Evolutionary conservation across 225 moss, liverwort and hornwort genomes (phyloP).

Genomic region (Physcomitrium patens): DNA sequence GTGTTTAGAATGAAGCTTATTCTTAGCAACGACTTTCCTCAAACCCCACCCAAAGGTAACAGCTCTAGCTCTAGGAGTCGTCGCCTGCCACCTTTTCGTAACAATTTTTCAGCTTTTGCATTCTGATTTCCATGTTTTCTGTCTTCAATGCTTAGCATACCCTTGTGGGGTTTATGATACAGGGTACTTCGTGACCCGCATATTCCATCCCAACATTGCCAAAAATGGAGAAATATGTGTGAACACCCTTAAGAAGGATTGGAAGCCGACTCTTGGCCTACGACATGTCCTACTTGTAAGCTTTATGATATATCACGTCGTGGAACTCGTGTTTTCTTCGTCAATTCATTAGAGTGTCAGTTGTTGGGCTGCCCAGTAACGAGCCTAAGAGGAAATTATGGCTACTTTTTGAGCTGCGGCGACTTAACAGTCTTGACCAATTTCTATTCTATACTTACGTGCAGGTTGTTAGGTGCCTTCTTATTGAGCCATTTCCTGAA

Average conservation of each 20-base stretch:
- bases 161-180: conserved; percentile 19
- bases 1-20: conserved; percentile 99
- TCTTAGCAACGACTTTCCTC: conserved; percentile 92
- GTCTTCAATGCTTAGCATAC: neutral
- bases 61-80: neutral
- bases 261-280: conserved; percentile 98
- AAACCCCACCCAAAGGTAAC: conserved; percentile 95
- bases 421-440: neutral
- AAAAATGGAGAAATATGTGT: conserved; percentile 99
- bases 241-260: conserved; percentile 95
- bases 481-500: conserved; percentile 94
- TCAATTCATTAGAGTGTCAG: neutral
- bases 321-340: neutral
- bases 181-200: conserved; percentile 97
- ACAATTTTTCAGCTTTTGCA: neutral
- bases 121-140: conserved; percentile 1
- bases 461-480: conserved; percentile 97
- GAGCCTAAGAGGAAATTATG: neutral
- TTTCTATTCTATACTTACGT: conserved; percentile 4
- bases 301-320: neutral
- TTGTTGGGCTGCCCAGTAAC: neutral
- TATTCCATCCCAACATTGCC: conserved; percentile 96
- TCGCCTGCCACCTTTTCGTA: neutral
- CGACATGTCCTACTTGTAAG: conserved; percentile 95
- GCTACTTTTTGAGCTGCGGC: neutral